Conservation (phyloP, 495 filamentous ascomycete genomes). For the Penicillium roqueforti region DNA sequence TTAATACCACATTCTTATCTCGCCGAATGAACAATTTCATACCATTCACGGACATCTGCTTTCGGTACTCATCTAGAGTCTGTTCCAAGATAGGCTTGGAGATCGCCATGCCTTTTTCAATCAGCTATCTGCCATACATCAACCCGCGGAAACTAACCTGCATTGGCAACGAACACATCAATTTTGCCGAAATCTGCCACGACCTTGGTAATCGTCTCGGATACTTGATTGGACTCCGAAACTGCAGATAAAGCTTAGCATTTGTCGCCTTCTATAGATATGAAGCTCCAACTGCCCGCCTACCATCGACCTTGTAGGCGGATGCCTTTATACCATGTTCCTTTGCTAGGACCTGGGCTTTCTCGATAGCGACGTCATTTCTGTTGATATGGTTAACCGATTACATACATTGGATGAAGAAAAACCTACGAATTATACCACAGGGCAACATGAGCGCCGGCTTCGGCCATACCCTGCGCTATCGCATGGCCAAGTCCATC, state of each 20-base stretch:
- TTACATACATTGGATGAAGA: not conserved
- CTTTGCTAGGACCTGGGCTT: slow-evolving; percentile 27
- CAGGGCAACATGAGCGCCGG: slow-evolving; percentile 28
- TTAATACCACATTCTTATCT: not conserved
- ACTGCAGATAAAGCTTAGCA: slow-evolving; percentile 20
- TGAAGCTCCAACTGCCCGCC: not conserved
- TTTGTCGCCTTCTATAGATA: not conserved
- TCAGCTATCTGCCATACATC: not conserved
- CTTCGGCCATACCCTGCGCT: slow-evolving; percentile 35
- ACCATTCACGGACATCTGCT: slow-evolving; percentile 42
- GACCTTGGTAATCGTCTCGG: slow-evolving; percentile 29
- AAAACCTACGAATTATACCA: slow-evolving; percentile 41
- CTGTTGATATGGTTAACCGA: slow-evolving; percentile 10
- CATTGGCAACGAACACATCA: slow-evolving; percentile 48
- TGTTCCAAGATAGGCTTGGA: slow-evolving; percentile 47
- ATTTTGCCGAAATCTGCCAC: slow-evolving; percentile 45
- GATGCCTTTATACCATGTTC: slow-evolving; percentile 31
- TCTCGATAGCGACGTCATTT: slow-evolving; percentile 32
- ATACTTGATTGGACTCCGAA: slow-evolving; percentile 31
- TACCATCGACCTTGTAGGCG: slow-evolving; percentile 42
- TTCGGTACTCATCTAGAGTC: slow-evolving; percentile 44
- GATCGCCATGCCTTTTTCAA: slow-evolving; percentile 43
- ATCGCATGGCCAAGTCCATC: slow-evolving; percentile 37
- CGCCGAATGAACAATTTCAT: not conserved
- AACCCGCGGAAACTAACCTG: slow-evolving; percentile 3